Percentiles rank a stretch among this genome's conserved stretches.
Evolutionary conservation across 805 yeast species (phyloP).

Genomic region (Candida qinlingensis): DNA sequence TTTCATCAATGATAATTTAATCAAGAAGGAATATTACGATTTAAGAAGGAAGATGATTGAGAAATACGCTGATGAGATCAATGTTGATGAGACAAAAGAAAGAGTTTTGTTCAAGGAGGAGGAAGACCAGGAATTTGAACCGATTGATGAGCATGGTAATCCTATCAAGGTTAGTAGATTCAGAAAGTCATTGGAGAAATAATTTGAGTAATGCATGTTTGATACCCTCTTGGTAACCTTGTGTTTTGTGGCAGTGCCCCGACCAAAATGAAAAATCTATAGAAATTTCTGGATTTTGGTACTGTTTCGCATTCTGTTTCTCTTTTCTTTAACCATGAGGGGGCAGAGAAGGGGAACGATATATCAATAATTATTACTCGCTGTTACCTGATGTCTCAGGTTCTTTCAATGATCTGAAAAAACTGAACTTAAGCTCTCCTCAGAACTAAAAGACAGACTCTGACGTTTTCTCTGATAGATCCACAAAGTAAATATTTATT

Average conservation of each 20-base stretch:
- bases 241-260: no score
- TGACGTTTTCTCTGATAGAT: neutral
- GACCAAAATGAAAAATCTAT: no score
- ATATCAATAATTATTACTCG: no score
- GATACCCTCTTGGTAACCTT: no score
- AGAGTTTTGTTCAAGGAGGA: slow-evolving; percentile 28
- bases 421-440: neutral
- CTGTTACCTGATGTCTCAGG: neutral
- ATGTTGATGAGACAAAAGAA: neutral
- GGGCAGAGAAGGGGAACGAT: no score
- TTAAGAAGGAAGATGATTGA: slow-evolving; percentile 27
- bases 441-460: neutral
- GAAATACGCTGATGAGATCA: slow-evolving; percentile 16
- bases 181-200: slow-evolving; percentile 42
- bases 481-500: neutral
- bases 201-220: no score
- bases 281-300: no score
- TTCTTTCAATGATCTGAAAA: neutral
- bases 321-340: no score
- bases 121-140: slow-evolving; percentile 56
- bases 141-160: slow-evolving; percentile 59
- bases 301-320: no score
- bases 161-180: slow-evolving; percentile 62
- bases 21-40: slow-evolving; percentile 27
- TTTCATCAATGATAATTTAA: slow-evolving; percentile 23